These are phyloP conservation scores for Tetracentron sinense DNA, from an alignment of 164 flowering plant genomes.

Conservation along the genomic window DNA sequence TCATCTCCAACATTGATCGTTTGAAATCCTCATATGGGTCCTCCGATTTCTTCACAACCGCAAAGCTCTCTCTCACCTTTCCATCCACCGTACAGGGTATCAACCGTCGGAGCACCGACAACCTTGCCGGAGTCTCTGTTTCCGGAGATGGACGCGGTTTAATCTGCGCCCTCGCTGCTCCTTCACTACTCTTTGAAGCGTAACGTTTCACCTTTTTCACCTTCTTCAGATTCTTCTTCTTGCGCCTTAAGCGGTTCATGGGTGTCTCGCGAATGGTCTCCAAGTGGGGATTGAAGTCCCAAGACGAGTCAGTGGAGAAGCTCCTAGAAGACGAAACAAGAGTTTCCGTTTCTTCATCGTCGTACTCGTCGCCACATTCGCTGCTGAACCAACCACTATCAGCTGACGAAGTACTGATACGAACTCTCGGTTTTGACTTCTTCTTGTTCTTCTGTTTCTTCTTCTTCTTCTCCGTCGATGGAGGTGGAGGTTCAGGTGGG, in stretches of 20 bases:
- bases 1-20: constrained; percentile 88
- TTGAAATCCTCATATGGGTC: constrained; percentile 76
- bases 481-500: constrained; percentile 16
- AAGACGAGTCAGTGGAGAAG: constrained; percentile 36
- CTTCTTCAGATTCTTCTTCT: constrained; percentile 12
- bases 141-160: constrained; percentile 3
- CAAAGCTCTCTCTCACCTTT: constrained; percentile 77
- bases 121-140: constrained; percentile 47
- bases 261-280: constrained; percentile 31
- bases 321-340: constrained; percentile 46
- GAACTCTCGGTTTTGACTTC: constrained; percentile 8
- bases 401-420: constrained; percentile 43
- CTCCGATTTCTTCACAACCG: constrained; percentile 78
- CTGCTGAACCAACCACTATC: constrained; percentile 49
- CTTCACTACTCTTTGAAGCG: constrained; percentile 1
- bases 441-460: constrained; percentile 15
- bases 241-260: neutral
- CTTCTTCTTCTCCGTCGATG: constrained; percentile 15
- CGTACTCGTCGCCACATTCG: constrained; percentile 19
- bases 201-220: constrained; percentile 11
- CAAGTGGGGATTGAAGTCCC: constrained; percentile 21
- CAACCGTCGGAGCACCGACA: constrained; percentile 52
- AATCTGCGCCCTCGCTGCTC: constrained; percentile 1
- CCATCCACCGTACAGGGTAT: constrained; percentile 58
- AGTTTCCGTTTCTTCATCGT: constrained; percentile 36